Evolutionary conservation across 441 rosid genomes (phyloP).

Genomic region (Erodium trifolium): DNA sequence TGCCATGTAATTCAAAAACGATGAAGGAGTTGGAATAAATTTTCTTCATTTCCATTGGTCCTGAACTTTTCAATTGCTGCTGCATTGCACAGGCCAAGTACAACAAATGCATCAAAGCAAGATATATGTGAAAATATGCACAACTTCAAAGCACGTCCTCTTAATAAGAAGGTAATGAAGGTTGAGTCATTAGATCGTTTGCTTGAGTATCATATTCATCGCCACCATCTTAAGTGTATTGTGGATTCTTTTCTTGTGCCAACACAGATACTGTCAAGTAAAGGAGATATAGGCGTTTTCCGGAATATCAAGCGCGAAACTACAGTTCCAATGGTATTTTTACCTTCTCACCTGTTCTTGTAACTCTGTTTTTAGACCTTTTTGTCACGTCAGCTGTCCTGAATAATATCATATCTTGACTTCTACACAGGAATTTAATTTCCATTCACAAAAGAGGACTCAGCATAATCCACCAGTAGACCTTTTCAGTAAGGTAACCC

Average conservation of each 20-base stretch:
- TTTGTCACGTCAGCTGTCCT: not conserved
- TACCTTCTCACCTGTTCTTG: constrained; percentile 10
- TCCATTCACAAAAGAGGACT: constrained; percentile 51
- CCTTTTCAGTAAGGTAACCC: constrained; percentile 73
- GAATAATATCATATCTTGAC: constrained; percentile 13
- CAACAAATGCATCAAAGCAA: constrained; percentile 33
- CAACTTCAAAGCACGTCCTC: constrained; percentile 62
- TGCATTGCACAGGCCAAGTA: constrained; percentile 36
- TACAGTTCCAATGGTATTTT: constrained; percentile 66
- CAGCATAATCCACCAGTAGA: constrained; percentile 59
- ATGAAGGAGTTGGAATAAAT: not conserved
- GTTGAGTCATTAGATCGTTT: constrained; percentile 14
- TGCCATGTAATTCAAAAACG: not conserved
- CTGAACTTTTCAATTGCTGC: constrained; percentile 9
- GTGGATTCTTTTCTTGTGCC: constrained; percentile 8
- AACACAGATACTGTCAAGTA: constrained; percentile 71
- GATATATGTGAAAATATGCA: constrained; percentile 29
- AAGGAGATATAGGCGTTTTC: constrained; percentile 75
- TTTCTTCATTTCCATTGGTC: constrained; percentile 3
- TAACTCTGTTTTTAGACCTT: too few species aligned
- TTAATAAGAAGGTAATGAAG: constrained; percentile 61
- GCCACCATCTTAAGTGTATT: constrained; percentile 7
- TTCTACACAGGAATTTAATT: constrained; percentile 61
- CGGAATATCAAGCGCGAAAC: constrained; percentile 68
- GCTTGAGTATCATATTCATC: constrained; percentile 13